A percentile compares a stretch with the other conserved stretches of the same genome.
These are phyloP conservation scores for Lyophyllum semitale DNA, from an alignment of 768 basidiomycete species.

Conservation along the genomic window DNA sequence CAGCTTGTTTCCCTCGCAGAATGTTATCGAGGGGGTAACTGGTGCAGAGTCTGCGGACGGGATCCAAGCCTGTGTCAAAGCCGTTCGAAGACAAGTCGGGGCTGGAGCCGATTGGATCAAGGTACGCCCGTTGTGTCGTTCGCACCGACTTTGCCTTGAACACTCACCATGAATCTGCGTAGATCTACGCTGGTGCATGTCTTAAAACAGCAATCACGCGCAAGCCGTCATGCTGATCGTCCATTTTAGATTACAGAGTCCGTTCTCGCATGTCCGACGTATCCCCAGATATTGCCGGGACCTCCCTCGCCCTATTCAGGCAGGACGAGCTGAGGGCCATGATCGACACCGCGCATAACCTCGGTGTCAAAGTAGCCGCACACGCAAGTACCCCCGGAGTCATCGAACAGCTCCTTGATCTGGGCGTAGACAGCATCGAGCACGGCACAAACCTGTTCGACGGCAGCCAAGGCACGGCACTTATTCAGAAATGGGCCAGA, in stretches of 20 bases:
- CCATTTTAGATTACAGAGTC: constrained; percentile 50
- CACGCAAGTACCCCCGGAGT: constrained; percentile 1
- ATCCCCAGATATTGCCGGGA: constrained; percentile 32
- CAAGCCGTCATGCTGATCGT: background rate
- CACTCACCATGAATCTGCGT: background rate
- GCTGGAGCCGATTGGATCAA: constrained; percentile 73
- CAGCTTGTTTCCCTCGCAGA: constrained; percentile 40
- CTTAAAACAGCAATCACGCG: background rate
- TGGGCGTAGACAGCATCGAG: constrained; percentile 57
- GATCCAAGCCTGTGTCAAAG: constrained; percentile 51
- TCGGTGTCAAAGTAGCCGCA: constrained; percentile 15
- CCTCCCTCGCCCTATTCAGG: constrained; percentile 46
- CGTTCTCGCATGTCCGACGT: constrained; percentile 47
- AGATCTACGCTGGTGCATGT: constrained; percentile 55
- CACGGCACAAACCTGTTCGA: constrained; percentile 45
- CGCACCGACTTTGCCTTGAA: background rate
- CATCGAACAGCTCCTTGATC: constrained; percentile 25
- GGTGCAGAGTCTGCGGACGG: constrained; percentile 66
- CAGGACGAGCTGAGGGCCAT: constrained; percentile 46
- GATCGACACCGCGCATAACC: constrained; percentile 50
- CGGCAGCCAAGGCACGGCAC: constrained; percentile 16
- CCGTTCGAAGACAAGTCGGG: constrained; percentile 61
- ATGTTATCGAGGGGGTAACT: constrained; percentile 57
- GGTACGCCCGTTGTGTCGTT: constrained; percentile 27
- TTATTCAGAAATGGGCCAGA: constrained; percentile 27